Evolutionary conservation across 345 rosid genomes (phyloP), one percentile per base, ranked within the genome.

Genomic region (Corymbia maculata): DNA sequence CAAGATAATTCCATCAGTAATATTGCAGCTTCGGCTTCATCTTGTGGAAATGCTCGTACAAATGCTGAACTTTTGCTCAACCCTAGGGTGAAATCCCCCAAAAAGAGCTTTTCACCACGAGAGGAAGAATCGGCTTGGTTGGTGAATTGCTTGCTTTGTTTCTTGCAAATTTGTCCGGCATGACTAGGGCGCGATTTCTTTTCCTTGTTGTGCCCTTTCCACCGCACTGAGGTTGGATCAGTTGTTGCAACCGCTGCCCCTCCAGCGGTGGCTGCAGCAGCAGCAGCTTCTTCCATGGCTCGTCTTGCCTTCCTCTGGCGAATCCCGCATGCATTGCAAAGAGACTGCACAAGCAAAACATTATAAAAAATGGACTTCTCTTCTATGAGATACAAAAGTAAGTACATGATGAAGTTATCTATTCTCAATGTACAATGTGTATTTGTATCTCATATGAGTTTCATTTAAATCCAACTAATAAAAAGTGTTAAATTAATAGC

Each of bases 241-340:
- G 90, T 86, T 24, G 42, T 9, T 66, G 91, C 42, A 44, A 89
- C 86, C 13, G 57, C 82, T 45, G 89, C 17, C 47, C 47, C 52
- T 36, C 89, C 87, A 3, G 88, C 87, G 9, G 88, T 85, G 5
- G 93, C 89, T 14, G 88, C 87, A 10, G 88, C 88, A 10, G 88
- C 88, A 3, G 90, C 93, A 19, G 92, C 96, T 9, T 93, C 96
- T 84, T 91, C 95, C 92, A 95, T 90, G 8, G 98, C 98, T 45
- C 97, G 89, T 80, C 97, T 93, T 7, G 98, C 98, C 94, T 97
- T 97, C 95, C 98, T 94, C 90, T 94, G 97, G 21, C 98, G 92
- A 88, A 97, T 97, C 87, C 99, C 99, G 75, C 98, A 97, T 14
- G 99, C 99, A 87, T 97, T 97, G 92, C 99, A 97, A 61, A 97